Evolutionary conservation across 768 basidiomycete species (phyloP).

Genomic region (Tylopilus subfusipes): DNA sequence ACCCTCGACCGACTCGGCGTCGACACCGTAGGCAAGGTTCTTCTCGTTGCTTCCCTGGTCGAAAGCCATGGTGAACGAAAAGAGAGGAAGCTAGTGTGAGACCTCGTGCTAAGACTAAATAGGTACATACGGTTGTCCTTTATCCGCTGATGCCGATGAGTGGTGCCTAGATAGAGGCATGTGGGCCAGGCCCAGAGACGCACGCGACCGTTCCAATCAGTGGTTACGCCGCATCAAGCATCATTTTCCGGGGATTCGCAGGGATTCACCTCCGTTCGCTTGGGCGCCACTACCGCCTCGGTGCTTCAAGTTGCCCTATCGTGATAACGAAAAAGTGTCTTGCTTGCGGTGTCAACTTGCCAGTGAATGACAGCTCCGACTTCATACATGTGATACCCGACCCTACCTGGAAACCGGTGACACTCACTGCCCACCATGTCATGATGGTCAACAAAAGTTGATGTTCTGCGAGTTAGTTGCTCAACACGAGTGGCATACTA

Average conservation of each 20-base stretch:
- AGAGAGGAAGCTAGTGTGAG: neutral
- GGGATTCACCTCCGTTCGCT: neutral
- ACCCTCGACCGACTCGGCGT: slow-evolving; percentile 9
- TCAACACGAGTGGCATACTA: too few relatives aligned
- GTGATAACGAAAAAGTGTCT: too few relatives aligned
- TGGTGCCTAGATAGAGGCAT: neutral
- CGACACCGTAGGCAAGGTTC: neutral
- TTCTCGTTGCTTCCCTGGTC: slow-evolving; percentile 1
- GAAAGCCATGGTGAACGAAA: neutral
- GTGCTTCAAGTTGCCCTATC: neutral
- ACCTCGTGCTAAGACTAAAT: neutral
- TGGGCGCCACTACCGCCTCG: neutral
- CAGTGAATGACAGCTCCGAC: too few relatives aligned
- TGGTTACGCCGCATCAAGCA: neutral
- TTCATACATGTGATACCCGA: too few relatives aligned
- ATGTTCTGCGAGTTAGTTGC: too few relatives aligned
- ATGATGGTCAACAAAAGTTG: too few relatives aligned
- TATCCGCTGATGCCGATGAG: neutral
- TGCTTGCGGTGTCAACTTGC: too few relatives aligned
- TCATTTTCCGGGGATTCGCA: neutral
- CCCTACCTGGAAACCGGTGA: too few relatives aligned
- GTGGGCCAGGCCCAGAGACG: neutral
- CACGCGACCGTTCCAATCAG: neutral
- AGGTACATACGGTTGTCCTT: neutral
- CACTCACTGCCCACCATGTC: too few relatives aligned